phyloP scores from a whole-genome alignment of 2,329 filamentous ascomycete genomes.

The Cladosporium sp. region DNA sequence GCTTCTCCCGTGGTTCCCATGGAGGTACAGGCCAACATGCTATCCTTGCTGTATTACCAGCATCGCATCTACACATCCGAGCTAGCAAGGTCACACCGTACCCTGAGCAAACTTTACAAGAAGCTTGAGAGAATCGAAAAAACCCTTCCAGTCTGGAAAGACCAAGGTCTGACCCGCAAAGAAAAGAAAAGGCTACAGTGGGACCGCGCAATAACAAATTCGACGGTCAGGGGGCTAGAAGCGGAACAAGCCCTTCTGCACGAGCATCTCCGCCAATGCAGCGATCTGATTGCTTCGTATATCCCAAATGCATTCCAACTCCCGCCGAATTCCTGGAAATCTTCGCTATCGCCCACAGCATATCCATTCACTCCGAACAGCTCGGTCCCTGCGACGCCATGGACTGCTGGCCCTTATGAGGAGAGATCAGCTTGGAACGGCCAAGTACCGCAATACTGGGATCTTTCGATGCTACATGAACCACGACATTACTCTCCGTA shows the following conservation, averaged over 20 bases:
- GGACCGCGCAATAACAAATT: slow-evolving; percentile 20
- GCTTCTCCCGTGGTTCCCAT: not conserved
- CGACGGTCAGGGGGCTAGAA: slow-evolving; percentile 21
- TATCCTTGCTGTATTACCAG: slow-evolving; percentile 23
- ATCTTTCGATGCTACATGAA: slow-evolving; percentile 27
- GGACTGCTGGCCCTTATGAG: slow-evolving; percentile 8
- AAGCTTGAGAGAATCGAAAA: slow-evolving; percentile 24
- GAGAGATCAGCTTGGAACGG: not conserved
- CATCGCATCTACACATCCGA: slow-evolving; percentile 24
- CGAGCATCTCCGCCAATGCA: slow-evolving; percentile 23
- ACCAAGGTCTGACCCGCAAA: slow-evolving; percentile 19
- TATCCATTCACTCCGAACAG: slow-evolving; percentile 17
- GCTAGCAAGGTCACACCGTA: slow-evolving; percentile 24
- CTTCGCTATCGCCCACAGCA: slow-evolving; percentile 20
- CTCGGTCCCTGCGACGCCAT: not conserved
- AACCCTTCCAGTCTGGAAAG: not conserved
- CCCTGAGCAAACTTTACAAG: slow-evolving; percentile 26
- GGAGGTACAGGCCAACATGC: slow-evolving; percentile 17
- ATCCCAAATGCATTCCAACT: slow-evolving; percentile 14
- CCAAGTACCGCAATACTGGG: slow-evolving; percentile 25
- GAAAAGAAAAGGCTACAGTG: slow-evolving; percentile 29
- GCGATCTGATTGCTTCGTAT: slow-evolving; percentile 23
- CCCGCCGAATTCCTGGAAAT: not conserved
- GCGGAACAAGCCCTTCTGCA: slow-evolving; percentile 22
- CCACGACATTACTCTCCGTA: slow-evolving; percentile 16